phyloP scores from a whole-genome alignment of 371 early-diverging fungal genomes.

The Mucor indicus region DNA sequence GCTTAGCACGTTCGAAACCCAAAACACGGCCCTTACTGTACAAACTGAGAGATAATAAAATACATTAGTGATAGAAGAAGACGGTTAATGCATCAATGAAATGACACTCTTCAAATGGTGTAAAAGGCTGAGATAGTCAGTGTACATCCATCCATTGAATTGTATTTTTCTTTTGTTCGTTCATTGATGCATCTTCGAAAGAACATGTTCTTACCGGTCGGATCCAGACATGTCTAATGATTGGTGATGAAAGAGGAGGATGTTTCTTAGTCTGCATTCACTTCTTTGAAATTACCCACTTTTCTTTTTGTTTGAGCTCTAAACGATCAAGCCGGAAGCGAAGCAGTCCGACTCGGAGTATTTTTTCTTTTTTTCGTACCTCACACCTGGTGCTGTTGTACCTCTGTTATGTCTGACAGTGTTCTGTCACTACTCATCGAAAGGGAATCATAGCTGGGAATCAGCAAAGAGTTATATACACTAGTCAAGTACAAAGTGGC shows the following conservation, averaged over 20 bases:
- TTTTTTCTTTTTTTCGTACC: no score
- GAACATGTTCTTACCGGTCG: slow-evolving; percentile 23
- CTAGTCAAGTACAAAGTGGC: no score
- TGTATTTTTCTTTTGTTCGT: not conserved
- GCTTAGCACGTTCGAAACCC: slow-evolving; percentile 90
- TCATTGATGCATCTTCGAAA: not conserved
- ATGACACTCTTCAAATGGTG: not conserved
- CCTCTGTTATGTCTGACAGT: no score
- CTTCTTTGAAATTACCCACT: no score
- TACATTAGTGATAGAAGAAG: not conserved
- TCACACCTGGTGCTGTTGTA: no score
- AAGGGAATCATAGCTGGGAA: no score
- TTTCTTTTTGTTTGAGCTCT: no score
- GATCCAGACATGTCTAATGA: slow-evolving; percentile 26
- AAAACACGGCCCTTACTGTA: slow-evolving; percentile 95
- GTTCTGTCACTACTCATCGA: no score
- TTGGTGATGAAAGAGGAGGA: slow-evolving; percentile 23
- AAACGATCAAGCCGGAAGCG: no score
- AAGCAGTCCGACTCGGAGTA: no score
- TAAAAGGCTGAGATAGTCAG: not conserved
- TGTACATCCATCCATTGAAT: slow-evolving; percentile 4
- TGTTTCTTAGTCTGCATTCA: no score
- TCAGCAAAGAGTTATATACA: no score
- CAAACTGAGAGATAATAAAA: slow-evolving; percentile 59
- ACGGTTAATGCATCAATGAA: not conserved